Percentiles rank a stretch among this genome's conserved stretches.
Evolutionary conservation across 306 rosid species (phyloP).

Genomic region (Vachellia collinsii): DNA sequence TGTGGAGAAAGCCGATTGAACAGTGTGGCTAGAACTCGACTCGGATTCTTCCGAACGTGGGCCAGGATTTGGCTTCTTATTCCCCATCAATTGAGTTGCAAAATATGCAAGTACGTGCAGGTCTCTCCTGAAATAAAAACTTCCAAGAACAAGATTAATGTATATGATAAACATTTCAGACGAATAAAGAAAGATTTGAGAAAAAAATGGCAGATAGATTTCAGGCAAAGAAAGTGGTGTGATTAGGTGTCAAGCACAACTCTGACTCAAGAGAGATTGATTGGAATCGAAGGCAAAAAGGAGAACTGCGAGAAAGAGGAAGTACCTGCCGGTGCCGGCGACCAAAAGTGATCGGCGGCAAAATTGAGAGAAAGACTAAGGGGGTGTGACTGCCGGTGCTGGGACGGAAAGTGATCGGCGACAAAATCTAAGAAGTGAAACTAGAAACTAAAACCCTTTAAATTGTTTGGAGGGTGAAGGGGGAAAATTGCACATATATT

Average conservation of each 20-base stretch:
- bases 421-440: no score
- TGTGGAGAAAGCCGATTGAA: constrained; percentile 45
- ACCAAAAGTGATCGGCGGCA: constrained; percentile 54
- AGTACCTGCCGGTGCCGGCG: constrained; percentile 21
- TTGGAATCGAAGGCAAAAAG: not conserved
- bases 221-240: not conserved
- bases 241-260: no score
- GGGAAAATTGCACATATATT: no score
- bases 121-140: constrained; percentile 1
- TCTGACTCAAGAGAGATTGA: not conserved
- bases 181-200: no score
- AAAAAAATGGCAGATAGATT: no score
- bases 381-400: no score
- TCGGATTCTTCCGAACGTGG: constrained; percentile 60
- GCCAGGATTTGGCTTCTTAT: constrained; percentile 74
- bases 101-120: not conserved
- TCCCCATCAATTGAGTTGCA: constrained; percentile 66
- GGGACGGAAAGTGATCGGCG: no score
- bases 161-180: not conserved
- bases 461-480: no score
- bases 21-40: constrained; percentile 55
- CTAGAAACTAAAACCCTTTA: no score
- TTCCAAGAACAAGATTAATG: not conserved
- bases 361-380: not conserved
- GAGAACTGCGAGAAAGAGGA: constrained; percentile 1